Conservation (phyloP, 1,284 basidiomycete species). For the Anthracocystis setariae region DNA sequence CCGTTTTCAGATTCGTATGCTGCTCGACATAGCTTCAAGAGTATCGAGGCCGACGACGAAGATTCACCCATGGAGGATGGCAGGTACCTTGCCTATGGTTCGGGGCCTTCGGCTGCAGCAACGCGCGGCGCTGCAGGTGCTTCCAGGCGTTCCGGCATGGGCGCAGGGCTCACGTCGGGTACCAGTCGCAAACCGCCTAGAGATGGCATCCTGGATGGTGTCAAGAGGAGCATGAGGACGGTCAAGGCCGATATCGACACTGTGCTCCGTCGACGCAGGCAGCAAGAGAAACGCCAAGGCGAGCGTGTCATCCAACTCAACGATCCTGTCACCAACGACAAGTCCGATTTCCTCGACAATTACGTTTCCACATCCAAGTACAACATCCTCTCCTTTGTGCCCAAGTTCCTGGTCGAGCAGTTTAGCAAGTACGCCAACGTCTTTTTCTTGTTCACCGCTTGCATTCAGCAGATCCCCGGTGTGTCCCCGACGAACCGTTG, state of each 20-base stretch:
- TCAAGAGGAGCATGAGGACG: slow-evolving; percentile 45
- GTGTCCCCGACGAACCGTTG: slow-evolving; percentile 96
- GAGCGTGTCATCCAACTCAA: slow-evolving; percentile 63
- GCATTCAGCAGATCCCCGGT: slow-evolving; percentile 96
- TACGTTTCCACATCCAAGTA: slow-evolving; percentile 96
- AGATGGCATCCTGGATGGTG: slow-evolving; percentile 45
- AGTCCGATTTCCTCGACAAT: slow-evolving; percentile 72
- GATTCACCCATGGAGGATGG: slow-evolving; percentile 33
- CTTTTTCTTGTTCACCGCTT: slow-evolving; percentile 98
- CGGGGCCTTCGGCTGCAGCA: neutral
- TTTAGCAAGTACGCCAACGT: slow-evolving; percentile 98
- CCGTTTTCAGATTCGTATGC: slow-evolving; percentile 60
- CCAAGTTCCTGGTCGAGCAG: slow-evolving; percentile 92
- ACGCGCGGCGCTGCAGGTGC: slow-evolving; percentile 3
- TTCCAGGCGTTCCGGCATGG: slow-evolving; percentile 12
- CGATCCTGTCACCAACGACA: slow-evolving; percentile 60
- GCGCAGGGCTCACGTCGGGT: slow-evolving; percentile 27
- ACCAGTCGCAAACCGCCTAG: slow-evolving; percentile 41
- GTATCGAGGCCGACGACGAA: slow-evolving; percentile 66
- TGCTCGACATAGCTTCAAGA: slow-evolving; percentile 53
- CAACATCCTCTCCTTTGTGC: slow-evolving; percentile 85
- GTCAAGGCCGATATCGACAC: slow-evolving; percentile 50
- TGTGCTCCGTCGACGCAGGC: slow-evolving; percentile 46
- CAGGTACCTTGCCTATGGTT: slow-evolving; percentile 23
- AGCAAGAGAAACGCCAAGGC: slow-evolving; percentile 41